Evolutionary conservation across 1,284 basidiomycete species (phyloP).

Genomic region (Malassezia brasiliensis): DNA sequence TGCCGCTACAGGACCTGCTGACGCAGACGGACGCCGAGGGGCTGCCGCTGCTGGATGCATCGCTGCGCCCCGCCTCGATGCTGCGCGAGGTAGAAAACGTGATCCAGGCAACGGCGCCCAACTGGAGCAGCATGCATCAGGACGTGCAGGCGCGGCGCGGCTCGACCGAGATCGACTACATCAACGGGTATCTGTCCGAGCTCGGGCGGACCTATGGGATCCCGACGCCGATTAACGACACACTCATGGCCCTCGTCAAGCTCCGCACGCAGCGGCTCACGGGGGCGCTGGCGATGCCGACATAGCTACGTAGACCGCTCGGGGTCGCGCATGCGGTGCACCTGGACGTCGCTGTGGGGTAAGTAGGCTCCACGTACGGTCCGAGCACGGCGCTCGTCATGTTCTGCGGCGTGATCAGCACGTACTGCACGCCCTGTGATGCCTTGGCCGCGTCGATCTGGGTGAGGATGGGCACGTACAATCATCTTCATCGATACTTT

Average conservation of each 20-base stretch:
- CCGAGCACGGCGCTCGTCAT: conserved; percentile 28
- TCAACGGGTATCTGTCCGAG: conserved; percentile 72
- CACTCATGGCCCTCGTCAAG: conserved; percentile 59
- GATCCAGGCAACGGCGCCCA: conserved; percentile 25
- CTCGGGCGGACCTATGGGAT: conserved; percentile 60
- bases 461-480: conserved; percentile 10
- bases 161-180: conserved; percentile 54
- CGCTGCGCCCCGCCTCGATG: conserved; percentile 27
- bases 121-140: conserved; percentile 40
- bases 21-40: conserved; percentile 19
- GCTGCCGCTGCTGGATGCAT: conserved; percentile 28
- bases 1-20: conserved; percentile 17
- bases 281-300: conserved; percentile 10
- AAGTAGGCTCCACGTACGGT: background rate
- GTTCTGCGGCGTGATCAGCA: conserved; percentile 42
- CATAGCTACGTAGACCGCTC: conserved; percentile 15
- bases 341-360: conserved; percentile 18
- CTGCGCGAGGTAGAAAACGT: conserved; percentile 31
- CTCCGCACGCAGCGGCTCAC: conserved; percentile 49
- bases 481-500: conserved; percentile 85
- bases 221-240: conserved; percentile 58
- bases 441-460: conserved; percentile 17
- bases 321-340: conserved; percentile 21
- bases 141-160: conserved; percentile 28
- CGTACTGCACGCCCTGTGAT: conserved; percentile 23